Base-by-base conservation (phyloP, 768 basidiomycete species). In the Lactifluus hygrophoroides region DNA sequence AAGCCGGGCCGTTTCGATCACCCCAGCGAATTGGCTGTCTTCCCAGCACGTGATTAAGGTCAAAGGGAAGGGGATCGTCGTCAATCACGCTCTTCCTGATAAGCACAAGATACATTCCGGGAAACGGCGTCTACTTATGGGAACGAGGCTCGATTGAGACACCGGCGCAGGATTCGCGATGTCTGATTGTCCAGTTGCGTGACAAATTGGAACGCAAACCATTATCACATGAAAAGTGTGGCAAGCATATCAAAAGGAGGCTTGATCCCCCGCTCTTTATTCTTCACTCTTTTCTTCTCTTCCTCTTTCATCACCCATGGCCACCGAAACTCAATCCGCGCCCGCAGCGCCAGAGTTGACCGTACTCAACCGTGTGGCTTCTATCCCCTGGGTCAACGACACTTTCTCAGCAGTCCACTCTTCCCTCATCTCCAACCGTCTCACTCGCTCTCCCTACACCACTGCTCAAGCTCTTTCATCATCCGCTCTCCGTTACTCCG, bases 381-480 rank as follows among this genome's bases (percentile, higher is more conserved):
- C 81, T 46, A 90, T 92, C 57, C 89, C 89, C 21, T 71, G 90
- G 44, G 76, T 92, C 66, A 80, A 81, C 48, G 84, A 80, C 54
- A 80, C 81, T 5, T 69, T 89, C 58, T 74, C 75, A 58, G 78
- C 82, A 38, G 70, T 90, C 57, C 81, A 86, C 67, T 70, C 72
- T 34, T 79, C 82, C 8, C 76, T 91, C 56, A 75, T 76, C 30
- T 76, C 72, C 40, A 85, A 87, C 72, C 52, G 75, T 4, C 79
- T 81, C 69, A 88, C 84, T 34, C 77, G 81, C 66, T 76, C 78
- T 28, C 77, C 87, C 1, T 90, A 90, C 70, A 71, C 75, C 37
- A 79, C 81, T 34, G 87, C 86, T 3, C 83, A 85, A 63, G 77
- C 71, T 45, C 57, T 90, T 48, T 81, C 86, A 3, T 68, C 67